Evolutionary conservation across 441 rosid species (phyloP), one percentile per base, ranked within the genome.

Genomic region (Pelargonium australe): DNA sequence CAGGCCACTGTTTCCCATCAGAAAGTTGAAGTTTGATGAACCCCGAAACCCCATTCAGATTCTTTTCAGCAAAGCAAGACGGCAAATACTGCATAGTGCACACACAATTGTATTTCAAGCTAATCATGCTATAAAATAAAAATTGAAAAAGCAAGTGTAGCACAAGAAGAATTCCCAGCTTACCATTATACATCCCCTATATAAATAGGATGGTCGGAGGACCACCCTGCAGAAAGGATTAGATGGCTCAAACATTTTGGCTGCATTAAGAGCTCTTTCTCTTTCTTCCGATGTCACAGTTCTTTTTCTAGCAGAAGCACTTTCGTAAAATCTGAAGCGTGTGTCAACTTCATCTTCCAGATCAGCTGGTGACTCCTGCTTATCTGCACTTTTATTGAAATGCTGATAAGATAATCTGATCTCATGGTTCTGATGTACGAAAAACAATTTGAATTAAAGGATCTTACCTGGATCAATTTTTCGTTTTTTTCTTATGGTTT

Each of bases 151-250:
- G n/a, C 2, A 45, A 28, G 53, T 5, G 47, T 43, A 58, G 63
- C 68, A 43, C 28, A 65, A 23, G 7, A 70, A 13, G 23, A 66
- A 49, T 68, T 37, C 66, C 47, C 60, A 63, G 70, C 83, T 80
- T 81, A 92, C 99, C 99, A 95, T 95, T 67, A 95, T 95, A 80
- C 99, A 95, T 69, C 99, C 98, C 77, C 92, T 83, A 80, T 95
- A 95, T 28, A 95, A 74, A 79, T 95, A 95, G 17, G 99, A 95
- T 58, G 99, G 99, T 67, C 99, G 85, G 66, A 95, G 80, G 73
- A 95, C 98, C 25, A 95, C 99, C 81, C 98, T 85, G 75, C 96
- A 95, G 83, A 92, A 92, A 72, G 99, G 98, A 79, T 95, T 95
- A 9, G 77, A 70, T 9, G 97, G 99, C 83, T 87, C 98, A 70